Evolutionary conservation across 2,329 filamentous ascomycete genomes (phyloP).

Genomic region (Pestalotiopsis sp.): DNA sequence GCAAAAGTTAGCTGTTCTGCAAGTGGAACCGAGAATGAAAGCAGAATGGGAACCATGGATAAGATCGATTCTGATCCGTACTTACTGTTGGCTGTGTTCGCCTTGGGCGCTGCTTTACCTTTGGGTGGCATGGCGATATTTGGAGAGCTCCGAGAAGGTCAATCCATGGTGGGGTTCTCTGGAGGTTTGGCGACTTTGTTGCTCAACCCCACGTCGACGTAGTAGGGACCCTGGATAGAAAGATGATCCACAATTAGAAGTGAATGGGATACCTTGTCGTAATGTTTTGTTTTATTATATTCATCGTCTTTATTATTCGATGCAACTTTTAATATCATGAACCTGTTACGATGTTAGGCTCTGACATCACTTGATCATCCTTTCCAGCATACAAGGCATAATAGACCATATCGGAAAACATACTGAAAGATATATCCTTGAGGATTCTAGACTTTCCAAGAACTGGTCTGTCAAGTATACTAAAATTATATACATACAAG

Average conservation of each 20-base stretch:
- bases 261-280: background rate
- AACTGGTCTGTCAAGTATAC: background rate
- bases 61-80: constrained; percentile 16
- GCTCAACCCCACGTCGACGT: constrained; percentile 6
- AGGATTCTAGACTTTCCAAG: background rate
- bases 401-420: background rate
- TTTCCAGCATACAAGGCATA: no score
- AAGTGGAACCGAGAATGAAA: background rate
- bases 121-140: constrained; percentile 31
- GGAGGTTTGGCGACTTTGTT: constrained; percentile 7
- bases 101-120: constrained; percentile 26
- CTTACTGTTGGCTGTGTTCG: constrained; percentile 32
- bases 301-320: no score
- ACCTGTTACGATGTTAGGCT: no score
- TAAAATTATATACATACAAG: background rate
- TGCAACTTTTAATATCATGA: no score
- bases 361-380: no score
- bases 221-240: background rate
- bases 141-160: constrained; percentile 6
- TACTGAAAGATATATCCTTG: background rate
- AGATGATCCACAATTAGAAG: background rate
- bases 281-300: background rate
- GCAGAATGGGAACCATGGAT: no score
- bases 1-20: constrained; percentile 10
- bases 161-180: constrained; percentile 11